Conservation (phyloP, 768 basidiomycete genomes). For the Baorangia bicolor region DNA sequence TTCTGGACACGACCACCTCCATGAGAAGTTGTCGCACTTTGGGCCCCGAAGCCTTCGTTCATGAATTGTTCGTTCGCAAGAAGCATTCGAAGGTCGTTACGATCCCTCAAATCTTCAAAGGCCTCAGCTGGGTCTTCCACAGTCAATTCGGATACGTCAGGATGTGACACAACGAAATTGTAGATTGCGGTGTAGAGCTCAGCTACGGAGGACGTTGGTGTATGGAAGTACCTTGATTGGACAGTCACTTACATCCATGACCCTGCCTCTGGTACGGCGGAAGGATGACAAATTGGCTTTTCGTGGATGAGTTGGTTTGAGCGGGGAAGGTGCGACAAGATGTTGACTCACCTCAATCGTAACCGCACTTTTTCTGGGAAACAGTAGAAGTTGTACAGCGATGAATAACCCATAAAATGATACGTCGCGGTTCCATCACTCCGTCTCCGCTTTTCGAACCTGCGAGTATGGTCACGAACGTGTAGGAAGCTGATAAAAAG, state of each 20-base stretch:
- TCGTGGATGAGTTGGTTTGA: not conserved
- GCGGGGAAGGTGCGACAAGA: not conserved
- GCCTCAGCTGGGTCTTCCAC: conserved; percentile 98
- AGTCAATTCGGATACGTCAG: conserved; percentile 84
- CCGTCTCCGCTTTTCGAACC: conserved; percentile 82
- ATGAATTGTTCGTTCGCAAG: conserved; percentile 63
- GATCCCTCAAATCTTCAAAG: conserved; percentile 94
- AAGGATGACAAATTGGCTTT: conserved; percentile 90
- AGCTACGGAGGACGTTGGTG: conserved; percentile 44
- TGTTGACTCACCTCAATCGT: conserved; percentile 67
- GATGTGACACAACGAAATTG: conserved; percentile 62
- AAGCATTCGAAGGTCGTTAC: conserved; percentile 83
- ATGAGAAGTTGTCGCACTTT: conserved; percentile 37
- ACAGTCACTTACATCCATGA: conserved; percentile 73
- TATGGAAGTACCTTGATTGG: not conserved
- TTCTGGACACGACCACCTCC: conserved; percentile 46
- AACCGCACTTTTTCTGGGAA: conserved; percentile 90
- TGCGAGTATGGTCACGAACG: conserved; percentile 30
- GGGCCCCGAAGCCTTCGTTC: conserved; percentile 62
- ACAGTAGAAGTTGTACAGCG: conserved; percentile 93
- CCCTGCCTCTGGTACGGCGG: conserved; percentile 87
- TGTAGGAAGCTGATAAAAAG: not conserved
- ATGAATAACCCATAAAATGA: conserved; percentile 94
- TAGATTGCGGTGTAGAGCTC: conserved; percentile 87
- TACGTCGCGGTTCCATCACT: conserved; percentile 59